Conservation (phyloP, 768 basidiomycete genomes). For the Tylopilus felleus region DNA sequence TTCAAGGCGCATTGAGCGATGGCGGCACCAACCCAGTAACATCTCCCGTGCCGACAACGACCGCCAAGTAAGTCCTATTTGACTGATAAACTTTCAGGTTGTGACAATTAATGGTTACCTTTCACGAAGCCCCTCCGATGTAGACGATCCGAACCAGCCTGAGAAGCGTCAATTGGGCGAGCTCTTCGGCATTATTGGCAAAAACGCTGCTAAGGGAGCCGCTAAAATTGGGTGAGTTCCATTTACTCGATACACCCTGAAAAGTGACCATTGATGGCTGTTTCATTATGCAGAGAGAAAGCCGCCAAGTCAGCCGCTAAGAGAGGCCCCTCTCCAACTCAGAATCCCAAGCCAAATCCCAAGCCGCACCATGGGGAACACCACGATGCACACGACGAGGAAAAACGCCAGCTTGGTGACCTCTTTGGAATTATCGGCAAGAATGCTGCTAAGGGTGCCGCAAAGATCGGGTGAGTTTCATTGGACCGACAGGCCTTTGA, state of each 20-base stretch:
- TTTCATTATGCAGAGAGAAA: background rate
- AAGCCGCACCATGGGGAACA: no score
- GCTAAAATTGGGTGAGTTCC: background rate
- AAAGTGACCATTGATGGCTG: no score
- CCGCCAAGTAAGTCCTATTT: background rate
- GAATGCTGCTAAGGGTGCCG: background rate
- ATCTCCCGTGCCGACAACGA: background rate
- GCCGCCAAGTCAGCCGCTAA: background rate
- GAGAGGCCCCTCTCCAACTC: no score
- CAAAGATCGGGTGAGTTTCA: background rate
- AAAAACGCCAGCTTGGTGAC: no score
- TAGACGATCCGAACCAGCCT: background rate
- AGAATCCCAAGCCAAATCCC: no score
- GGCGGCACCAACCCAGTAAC: background rate
- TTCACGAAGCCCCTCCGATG: background rate
- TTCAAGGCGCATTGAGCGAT: background rate
- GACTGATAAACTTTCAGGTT: background rate
- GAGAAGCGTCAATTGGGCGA: background rate
- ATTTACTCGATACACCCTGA: background rate
- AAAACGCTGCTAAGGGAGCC: background rate
- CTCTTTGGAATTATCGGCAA: no score
- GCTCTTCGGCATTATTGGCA: background rate
- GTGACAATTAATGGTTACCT: background rate
- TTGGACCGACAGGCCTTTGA: background rate
- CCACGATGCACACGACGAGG: no score